Conservation (phyloP, 139 green algal species). For the Ettlia oleoabundans region DNA sequence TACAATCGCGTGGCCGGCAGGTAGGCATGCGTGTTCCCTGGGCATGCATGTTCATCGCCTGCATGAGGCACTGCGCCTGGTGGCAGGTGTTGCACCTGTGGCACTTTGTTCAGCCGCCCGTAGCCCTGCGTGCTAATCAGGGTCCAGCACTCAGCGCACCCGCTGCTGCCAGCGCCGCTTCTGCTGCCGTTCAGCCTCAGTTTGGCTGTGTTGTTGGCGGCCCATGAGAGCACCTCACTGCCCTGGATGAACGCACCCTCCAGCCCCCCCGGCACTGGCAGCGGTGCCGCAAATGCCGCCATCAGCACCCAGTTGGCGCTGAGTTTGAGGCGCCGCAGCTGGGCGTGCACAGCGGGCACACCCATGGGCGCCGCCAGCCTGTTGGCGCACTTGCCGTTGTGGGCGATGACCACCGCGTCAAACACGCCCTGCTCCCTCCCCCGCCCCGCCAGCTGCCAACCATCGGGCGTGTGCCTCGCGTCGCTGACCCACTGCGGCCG, state of each 20-base stretch:
- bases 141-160: conserved; percentile 81
- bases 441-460: conserved; percentile 23
- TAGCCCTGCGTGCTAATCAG: conserved; percentile 77
- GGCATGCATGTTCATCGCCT: too few species aligned
- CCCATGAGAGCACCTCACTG: conserved; percentile 62
- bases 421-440: conserved; percentile 22
- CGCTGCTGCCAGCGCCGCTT: not conserved
- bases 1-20: not conserved
- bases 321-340: conserved; percentile 69
- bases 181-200: conserved; percentile 31
- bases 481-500: conserved; percentile 69
- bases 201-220: conserved; percentile 84
- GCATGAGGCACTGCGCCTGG: too few species aligned
- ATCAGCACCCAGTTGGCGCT: conserved; percentile 76
- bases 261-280: conserved; percentile 49
- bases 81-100: too few species aligned
- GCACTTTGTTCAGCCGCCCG: conserved; percentile 56
- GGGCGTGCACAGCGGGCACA: conserved; percentile 51
- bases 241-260: conserved; percentile 70
- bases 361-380: conserved; percentile 58
- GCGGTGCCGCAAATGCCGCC: conserved; percentile 66
- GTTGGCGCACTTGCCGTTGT: conserved; percentile 88
- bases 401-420: conserved; percentile 67
- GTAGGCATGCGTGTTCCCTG: too few species aligned
- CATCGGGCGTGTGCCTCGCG: not conserved